Evolutionary conservation across 768 basidiomycete species (phyloP).

Genomic region (Tricholoma matsutake): DNA sequence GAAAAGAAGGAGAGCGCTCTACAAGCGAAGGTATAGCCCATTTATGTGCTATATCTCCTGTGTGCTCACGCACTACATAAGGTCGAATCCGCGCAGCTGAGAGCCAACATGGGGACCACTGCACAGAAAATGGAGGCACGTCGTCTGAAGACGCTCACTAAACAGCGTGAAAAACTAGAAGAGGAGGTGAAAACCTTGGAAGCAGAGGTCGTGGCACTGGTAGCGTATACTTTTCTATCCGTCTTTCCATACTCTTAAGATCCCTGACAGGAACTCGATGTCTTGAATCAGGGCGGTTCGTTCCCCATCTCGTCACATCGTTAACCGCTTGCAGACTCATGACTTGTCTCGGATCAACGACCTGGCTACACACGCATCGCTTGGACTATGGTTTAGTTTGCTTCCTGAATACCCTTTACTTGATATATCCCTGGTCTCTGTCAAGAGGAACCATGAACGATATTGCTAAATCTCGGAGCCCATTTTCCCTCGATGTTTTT

Average conservation of each 20-base stretch:
- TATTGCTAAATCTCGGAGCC: neutral
- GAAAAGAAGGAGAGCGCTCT: conserved; percentile 60
- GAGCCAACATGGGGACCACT: conserved; percentile 44
- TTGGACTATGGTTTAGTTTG: neutral
- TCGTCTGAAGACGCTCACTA: conserved; percentile 58
- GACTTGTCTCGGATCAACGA: neutral
- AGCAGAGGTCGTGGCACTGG: conserved; percentile 58
- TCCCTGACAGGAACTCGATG: conserved; percentile 16
- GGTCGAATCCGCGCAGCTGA: conserved; percentile 55
- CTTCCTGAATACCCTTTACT: neutral
- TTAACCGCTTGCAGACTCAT: neutral
- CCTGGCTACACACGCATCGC: neutral
- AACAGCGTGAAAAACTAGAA: conserved; percentile 67
- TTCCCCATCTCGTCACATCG: neutral
- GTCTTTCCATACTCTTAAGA: neutral
- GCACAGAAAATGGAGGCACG: conserved; percentile 66
- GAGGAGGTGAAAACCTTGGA: conserved; percentile 58
- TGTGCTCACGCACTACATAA: conserved; percentile 19
- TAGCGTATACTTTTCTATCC: conserved; percentile 21
- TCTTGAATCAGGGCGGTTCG: conserved; percentile 11
- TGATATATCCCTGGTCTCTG: neutral
- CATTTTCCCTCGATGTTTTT: neutral
- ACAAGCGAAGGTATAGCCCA: conserved; percentile 56
- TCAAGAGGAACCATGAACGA: neutral
- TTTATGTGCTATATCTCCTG: neutral